Conservation (phyloP, 1,139 yeast genomes). For the Magnusiomyces tetraspermus region DNA sequence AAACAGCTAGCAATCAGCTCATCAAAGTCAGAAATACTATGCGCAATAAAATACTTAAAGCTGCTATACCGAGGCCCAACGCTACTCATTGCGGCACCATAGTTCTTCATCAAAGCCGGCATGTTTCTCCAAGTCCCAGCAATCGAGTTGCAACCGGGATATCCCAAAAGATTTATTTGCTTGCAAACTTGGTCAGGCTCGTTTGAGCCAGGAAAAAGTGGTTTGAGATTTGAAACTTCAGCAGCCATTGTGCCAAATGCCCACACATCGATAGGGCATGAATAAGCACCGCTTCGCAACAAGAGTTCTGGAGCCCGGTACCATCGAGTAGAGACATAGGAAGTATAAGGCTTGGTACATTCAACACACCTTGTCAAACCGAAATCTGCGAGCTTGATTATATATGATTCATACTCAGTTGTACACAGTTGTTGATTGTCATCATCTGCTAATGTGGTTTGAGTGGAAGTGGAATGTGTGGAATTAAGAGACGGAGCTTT, state of each 20-base stretch:
- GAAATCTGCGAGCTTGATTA: constrained; percentile 81
- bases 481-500: not conserved
- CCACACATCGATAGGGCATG: constrained; percentile 84
- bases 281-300: constrained; percentile 54
- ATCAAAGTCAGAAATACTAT: constrained; percentile 12
- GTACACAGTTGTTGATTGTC: constrained; percentile 26
- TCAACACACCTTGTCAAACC: constrained; percentile 69
- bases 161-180: constrained; percentile 58
- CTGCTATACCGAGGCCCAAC: not conserved
- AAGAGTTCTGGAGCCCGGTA: constrained; percentile 90
- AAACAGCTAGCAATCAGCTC: constrained; percentile 21
- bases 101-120: constrained; percentile 7
- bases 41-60: constrained; percentile 4
- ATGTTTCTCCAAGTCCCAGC: constrained; percentile 27
- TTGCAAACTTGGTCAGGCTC: constrained; percentile 70
- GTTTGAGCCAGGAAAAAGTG: constrained; percentile 75
- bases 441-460: not conserved
- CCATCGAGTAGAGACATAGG: constrained; percentile 93
- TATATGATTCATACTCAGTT: constrained; percentile 36
- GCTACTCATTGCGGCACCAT: not conserved
- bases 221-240: constrained; percentile 66
- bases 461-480: not conserved
- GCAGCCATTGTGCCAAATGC: constrained; percentile 84
- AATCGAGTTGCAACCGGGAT: constrained; percentile 20
- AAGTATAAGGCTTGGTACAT: constrained; percentile 45